Conservation (phyloP, 352 stramenopile species). For the Phytophthora lateralis region DNA sequence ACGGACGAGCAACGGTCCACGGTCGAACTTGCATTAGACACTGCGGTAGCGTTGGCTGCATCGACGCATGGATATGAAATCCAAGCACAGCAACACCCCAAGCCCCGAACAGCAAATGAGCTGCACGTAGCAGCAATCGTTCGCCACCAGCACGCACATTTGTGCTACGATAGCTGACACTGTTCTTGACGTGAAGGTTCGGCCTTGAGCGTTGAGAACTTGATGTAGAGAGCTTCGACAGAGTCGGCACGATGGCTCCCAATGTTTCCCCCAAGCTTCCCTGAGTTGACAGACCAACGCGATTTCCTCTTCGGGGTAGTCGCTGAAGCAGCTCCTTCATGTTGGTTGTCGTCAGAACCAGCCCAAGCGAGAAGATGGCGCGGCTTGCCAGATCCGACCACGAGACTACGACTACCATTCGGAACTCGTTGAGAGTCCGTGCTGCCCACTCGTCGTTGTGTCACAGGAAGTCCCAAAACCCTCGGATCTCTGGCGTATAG, state of each 20-base stretch:
- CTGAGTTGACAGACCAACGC: background rate
- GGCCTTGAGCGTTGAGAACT: background rate
- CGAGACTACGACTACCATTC: constrained; percentile 31
- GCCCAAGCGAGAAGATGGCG: constrained; percentile 21
- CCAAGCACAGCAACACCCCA: constrained; percentile 22
- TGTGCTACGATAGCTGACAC: background rate
- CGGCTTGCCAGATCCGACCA: constrained; percentile 31
- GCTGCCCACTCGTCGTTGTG: constrained; percentile 35
- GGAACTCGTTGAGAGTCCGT: constrained; percentile 27
- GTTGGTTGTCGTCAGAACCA: constrained; percentile 17
- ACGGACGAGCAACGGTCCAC: constrained; percentile 22
- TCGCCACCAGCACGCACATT: background rate
- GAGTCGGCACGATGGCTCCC: too few relatives aligned
- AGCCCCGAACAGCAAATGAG: constrained; percentile 1
- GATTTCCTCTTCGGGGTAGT: background rate
- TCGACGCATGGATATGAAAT: constrained; percentile 18
- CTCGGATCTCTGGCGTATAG: constrained; percentile 4
- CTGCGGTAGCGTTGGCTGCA: constrained; percentile 2
- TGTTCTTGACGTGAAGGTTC: background rate
- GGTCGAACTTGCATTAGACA: constrained; percentile 27
- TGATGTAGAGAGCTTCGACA: too few relatives aligned
- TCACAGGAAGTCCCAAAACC: constrained; percentile 11
- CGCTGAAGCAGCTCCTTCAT: constrained; percentile 27
- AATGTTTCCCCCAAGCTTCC: too few relatives aligned
- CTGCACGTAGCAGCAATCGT: background rate